These are phyloP conservation scores for Parafenestella ontariensis DNA, from an alignment of 2,329 filamentous ascomycete genomes.

Conservation along the genomic window DNA sequence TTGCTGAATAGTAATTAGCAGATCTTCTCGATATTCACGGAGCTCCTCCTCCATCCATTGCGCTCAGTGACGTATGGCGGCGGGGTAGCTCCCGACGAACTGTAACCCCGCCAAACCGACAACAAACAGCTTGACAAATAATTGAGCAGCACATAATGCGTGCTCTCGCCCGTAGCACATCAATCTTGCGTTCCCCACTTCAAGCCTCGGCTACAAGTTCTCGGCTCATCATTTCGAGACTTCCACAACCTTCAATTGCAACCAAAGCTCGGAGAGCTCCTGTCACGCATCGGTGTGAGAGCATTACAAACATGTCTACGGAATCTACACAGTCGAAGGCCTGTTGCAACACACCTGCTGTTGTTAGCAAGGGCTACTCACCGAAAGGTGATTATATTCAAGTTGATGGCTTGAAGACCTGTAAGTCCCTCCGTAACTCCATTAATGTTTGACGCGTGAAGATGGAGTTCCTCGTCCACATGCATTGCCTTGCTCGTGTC, in stretches of 20 bases:
- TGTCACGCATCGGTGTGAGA: not conserved
- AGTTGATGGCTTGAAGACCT: slow-evolving; percentile 68
- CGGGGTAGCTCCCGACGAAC: slow-evolving; percentile 19
- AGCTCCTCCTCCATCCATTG: not conserved
- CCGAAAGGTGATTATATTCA: slow-evolving; percentile 66
- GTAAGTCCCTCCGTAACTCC: slow-evolving; percentile 43
- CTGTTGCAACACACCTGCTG: slow-evolving; percentile 59
- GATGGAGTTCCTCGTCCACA: no score
- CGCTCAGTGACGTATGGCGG: slow-evolving; percentile 27
- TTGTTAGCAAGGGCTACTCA: slow-evolving; percentile 59
- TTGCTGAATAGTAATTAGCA: no score
- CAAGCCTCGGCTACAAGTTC: slow-evolving; percentile 3
- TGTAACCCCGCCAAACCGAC: slow-evolving; percentile 13
- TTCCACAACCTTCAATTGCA: slow-evolving; percentile 18
- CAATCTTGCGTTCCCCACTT: slow-evolving; percentile 10
- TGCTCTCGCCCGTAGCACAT: slow-evolving; percentile 15
- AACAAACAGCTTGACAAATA: slow-evolving; percentile 23
- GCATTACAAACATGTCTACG: slow-evolving; percentile 37
- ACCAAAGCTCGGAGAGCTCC: not conserved
- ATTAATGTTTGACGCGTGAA: not conserved
- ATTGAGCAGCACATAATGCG: slow-evolving; percentile 19
- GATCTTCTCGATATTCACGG: not conserved
- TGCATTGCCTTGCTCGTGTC: no score
- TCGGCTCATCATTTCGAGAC: not conserved
- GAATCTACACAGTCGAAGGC: slow-evolving; percentile 48